Evolutionary conservation across 441 rosid genomes (phyloP), one percentile per base, ranked within the genome.

Genomic region (Francoa sonchifolia): DNA sequence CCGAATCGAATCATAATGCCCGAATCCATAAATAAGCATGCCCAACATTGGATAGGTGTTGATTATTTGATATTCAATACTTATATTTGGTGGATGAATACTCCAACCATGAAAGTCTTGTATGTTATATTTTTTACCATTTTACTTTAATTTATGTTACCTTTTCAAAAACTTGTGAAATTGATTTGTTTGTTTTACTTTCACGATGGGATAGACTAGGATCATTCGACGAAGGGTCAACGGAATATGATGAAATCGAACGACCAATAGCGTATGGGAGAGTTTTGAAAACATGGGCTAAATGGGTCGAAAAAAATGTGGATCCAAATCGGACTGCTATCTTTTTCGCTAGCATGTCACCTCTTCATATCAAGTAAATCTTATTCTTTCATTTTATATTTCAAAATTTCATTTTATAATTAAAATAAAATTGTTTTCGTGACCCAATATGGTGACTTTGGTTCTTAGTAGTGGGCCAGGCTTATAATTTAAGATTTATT

Each of bases 71-170:
- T 89, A 16, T 89, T 89, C 58, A 89, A 89, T 57, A 74, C 97
- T 4, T 89, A 89, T 61, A 89, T 82, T 3, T 89, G 97, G 97
- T 89, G 97, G 97, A 84, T 89, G 94, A 89, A 89, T 75, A 81
- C 95, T 25, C 67, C 70, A 61, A 12, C 31, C 23, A 82, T 89
- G 83, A 89, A 84, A 82, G 73, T 84, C 50, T 48, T 89, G 97
- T 88, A 65, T 61, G 94, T 68, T 6, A 1, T 2, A 13, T 20
- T 10, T n/a, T n/a, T 19, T n/a, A 19, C 6, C 10, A 28, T 5
- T 13, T 41, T 22, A 6, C 6, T 18, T 23, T 13, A 15, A 39
- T 4, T 16, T 20, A 17, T 10, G 1, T 0, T 7, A 12, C 3
- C 21, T 19, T 2, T 40, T 5, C 13, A 9, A 5, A 5, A 12